phyloP scores from a whole-genome alignment of 1,139 yeast species.

The Eremothecium sinecaudum region DNA sequence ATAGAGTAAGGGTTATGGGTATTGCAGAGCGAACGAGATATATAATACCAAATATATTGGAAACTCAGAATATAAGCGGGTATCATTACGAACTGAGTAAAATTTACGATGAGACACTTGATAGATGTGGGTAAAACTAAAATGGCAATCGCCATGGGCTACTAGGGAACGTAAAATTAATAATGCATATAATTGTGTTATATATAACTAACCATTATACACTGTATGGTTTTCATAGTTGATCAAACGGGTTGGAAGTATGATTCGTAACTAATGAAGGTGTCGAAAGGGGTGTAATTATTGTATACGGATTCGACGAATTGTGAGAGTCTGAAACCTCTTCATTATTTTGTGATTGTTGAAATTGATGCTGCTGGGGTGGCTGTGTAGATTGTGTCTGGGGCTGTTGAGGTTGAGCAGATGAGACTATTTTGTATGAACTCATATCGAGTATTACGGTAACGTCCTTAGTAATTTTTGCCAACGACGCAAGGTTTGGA shows the following conservation, averaged over 20 bases:
- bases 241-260: constrained; percentile 19
- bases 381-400: constrained; percentile 21
- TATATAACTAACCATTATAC: no score
- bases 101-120: constrained; percentile 30
- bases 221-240: constrained; percentile 6
- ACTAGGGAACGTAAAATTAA: constrained; percentile 4
- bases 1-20: constrained; percentile 39
- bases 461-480: constrained; percentile 84
- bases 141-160: neutral
- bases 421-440: constrained; percentile 37
- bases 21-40: constrained; percentile 41
- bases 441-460: constrained; percentile 67
- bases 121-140: constrained; percentile 16
- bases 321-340: constrained; percentile 3
- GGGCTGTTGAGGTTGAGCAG: constrained; percentile 9
- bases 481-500: constrained; percentile 67
- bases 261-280: constrained; percentile 18
- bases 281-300: constrained; percentile 20
- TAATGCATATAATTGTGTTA: neutral
- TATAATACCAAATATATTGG: constrained; percentile 29
- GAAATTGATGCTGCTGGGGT: constrained; percentile 11
- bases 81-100: constrained; percentile 32
- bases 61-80: constrained; percentile 26
- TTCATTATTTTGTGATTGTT: constrained; percentile 6
- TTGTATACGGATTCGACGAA: neutral